phyloP scores from a whole-genome alignment of 495 filamentous ascomycete genomes.

The Xylaria grammica region DNA sequence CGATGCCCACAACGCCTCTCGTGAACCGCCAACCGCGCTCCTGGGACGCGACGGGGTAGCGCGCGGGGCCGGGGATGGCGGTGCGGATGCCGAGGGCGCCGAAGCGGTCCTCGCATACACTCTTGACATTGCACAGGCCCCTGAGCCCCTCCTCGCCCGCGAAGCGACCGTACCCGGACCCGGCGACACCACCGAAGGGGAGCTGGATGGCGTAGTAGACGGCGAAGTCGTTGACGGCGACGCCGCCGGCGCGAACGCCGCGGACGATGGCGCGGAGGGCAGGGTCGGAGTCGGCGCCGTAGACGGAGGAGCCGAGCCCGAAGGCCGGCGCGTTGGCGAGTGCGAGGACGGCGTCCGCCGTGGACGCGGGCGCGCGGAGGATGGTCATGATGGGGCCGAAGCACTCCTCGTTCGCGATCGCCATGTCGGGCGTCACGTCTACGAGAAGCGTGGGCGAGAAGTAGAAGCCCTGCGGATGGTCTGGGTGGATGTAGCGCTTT shows the following conservation, averaged over 20 bases:
- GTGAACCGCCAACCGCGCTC: conserved; percentile 61
- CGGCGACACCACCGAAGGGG: conserved; percentile 87
- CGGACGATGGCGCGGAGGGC: conserved; percentile 55
- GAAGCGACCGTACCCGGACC: conserved; percentile 92
- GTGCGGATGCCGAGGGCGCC: conserved; percentile 67
- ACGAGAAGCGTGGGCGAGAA: conserved; percentile 88
- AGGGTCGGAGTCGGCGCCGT: conserved; percentile 63
- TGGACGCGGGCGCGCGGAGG: conserved; percentile 64
- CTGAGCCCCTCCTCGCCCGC: conserved; percentile 88
- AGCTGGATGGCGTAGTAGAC: conserved; percentile 90
- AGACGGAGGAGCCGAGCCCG: conserved; percentile 82
- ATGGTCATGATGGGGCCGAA: conserved; percentile 90
- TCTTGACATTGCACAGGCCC: conserved; percentile 82
- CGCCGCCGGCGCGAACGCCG: conserved; percentile 84
- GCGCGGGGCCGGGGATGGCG: conserved; percentile 74
- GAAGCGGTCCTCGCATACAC: conserved; percentile 78
- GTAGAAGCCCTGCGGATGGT: conserved; percentile 80
- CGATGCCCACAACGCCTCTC: conserved; percentile 59
- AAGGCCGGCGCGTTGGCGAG: conserved; percentile 80
- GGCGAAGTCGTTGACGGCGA: conserved; percentile 93
- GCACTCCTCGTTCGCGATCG: conserved; percentile 87
- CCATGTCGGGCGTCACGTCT: conserved; percentile 78
- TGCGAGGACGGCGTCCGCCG: conserved; percentile 64
- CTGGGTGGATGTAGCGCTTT: conserved; percentile 69
- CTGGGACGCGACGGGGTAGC: conserved; percentile 74